phyloP scores from a whole-genome alignment of 768 basidiomycete genomes.

The Saitozyma podzolica region DNA sequence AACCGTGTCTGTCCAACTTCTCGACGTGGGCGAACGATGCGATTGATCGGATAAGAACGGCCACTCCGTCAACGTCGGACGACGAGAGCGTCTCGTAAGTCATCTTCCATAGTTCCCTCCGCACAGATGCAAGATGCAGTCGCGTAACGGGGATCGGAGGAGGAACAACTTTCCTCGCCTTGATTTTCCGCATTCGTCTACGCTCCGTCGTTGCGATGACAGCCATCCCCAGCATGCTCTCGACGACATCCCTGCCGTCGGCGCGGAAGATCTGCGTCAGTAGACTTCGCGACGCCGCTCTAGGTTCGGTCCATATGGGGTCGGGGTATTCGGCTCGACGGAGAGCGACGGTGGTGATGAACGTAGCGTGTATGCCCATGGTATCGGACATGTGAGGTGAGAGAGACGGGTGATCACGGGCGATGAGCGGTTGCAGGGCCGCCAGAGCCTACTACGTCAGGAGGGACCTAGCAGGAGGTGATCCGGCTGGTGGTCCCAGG shows the following conservation, averaged over 20 bases:
- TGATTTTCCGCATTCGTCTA: constrained; percentile 13
- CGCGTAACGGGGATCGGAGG: constrained; percentile 20
- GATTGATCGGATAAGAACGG: constrained; percentile 62
- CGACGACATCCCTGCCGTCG: constrained; percentile 48
- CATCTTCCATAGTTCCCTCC: constrained; percentile 68
- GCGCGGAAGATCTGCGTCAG: constrained; percentile 44
- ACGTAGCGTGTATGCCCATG: constrained; percentile 60
- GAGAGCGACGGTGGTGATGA: constrained; percentile 59
- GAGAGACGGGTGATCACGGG: constrained; percentile 1
- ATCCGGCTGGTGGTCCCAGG: not conserved
- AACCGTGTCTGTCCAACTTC: constrained; percentile 54
- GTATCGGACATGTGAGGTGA: constrained; percentile 32
- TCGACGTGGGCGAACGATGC: constrained; percentile 69
- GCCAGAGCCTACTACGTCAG: constrained; percentile 23
- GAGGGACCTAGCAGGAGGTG: not conserved
- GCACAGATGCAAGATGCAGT: constrained; percentile 52
- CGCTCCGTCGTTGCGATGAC: constrained; percentile 36
- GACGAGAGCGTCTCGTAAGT: constrained; percentile 64
- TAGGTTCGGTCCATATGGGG: constrained; percentile 56
- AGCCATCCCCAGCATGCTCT: constrained; percentile 37
- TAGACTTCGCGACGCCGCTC: constrained; percentile 56
- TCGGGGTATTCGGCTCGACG: constrained; percentile 53
- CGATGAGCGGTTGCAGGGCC: constrained; percentile 13
- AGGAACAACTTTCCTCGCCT: constrained; percentile 11
- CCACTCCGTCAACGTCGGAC: constrained; percentile 63